phyloP scores from a whole-genome alignment of 1,284 basidiomycete species.

The Quambalaria eucalypti region DNA sequence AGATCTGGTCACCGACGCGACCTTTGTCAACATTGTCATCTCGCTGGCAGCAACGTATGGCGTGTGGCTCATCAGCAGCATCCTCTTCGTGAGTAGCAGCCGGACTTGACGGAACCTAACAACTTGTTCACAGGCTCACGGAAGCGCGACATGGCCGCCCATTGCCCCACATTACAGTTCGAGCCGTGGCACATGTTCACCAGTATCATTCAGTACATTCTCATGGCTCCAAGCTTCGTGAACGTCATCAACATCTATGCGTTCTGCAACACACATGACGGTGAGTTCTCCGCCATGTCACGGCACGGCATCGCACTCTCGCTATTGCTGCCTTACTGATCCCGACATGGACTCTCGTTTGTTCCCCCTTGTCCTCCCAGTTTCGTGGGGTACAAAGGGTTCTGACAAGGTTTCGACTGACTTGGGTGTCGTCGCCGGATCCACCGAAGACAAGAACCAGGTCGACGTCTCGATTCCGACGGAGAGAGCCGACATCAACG shows the following conservation, averaged over 20 bases:
- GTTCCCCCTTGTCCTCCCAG: no score
- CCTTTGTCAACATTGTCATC: constrained; percentile 42
- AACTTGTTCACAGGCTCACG: not conserved
- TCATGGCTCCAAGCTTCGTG: constrained; percentile 42
- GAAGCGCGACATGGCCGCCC: no score
- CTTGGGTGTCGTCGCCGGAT: constrained; percentile 27
- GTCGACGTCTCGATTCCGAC: constrained; percentile 42
- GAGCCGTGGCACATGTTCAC: constrained; percentile 46
- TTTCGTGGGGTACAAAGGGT: constrained; percentile 45
- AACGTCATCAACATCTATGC: constrained; percentile 46
- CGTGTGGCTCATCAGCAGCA: constrained; percentile 34
- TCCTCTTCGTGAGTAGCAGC: constrained; percentile 39
- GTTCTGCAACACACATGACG: constrained; percentile 43
- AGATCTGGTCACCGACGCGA: constrained; percentile 22
- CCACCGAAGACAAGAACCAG: constrained; percentile 15
- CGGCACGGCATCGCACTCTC: constrained; percentile 1
- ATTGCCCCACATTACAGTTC: no score
- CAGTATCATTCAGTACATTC: constrained; percentile 39
- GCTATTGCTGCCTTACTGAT: not conserved
- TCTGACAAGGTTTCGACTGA: constrained; percentile 36
- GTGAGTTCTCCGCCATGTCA: no score
- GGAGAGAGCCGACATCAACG: constrained; percentile 39
- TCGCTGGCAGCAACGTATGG: constrained; percentile 42
- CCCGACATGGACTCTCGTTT: no score
- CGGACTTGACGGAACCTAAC: no score